Evolutionary conservation across 768 basidiomycete species (phyloP), one percentile per base, ranked within the genome.

Genomic region (Collybia sordida): DNA sequence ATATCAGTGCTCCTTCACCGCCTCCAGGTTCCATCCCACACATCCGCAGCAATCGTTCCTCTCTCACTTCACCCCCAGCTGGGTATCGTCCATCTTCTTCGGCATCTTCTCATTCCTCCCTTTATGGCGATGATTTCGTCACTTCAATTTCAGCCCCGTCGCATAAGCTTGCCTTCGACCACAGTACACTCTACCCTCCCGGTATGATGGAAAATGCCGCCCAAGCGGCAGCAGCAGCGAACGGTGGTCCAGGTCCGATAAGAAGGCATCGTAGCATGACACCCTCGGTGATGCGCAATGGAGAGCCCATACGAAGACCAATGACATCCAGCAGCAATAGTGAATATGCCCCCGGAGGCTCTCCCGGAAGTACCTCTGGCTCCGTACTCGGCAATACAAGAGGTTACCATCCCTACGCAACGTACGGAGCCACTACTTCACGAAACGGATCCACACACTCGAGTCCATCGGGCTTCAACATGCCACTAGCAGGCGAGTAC

Each of bases 201-300:
- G 69, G 72, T 11, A 60, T 77, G 56, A 59, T 73, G 37, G 71
- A 70, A 17, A 53, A 55, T 23, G 52, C 58, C 1, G 61, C 56
- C 22, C 31, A 31, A 11, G 54, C 55, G 22, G 56, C 63, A 9
- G 56, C 55, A 8, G 54, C 61, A 7, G 58, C 55, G 15, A 42
- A 55, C 4, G 59, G 55, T 47, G 78, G 72, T 11, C 60, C 77
- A n/a, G 85, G 87, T 8, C 85, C 87, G 8, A 74, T 83, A 40
- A 71, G 87, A 45, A 74, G 89, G 40, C 82, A 89, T 60, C 76
- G 88, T 48, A 88, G 86, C 64, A 88, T 86, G 78, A 91, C 89
- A 6, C 88, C 89, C 7, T 83, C 83, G 0, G 53, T 84, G 23
- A 65, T 74, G 40, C 75, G 83, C 45, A 76, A 69, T 45, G 80